Evolutionary conservation across 768 basidiomycete genomes (phyloP).

Genomic region (Panellus pusillus): DNA sequence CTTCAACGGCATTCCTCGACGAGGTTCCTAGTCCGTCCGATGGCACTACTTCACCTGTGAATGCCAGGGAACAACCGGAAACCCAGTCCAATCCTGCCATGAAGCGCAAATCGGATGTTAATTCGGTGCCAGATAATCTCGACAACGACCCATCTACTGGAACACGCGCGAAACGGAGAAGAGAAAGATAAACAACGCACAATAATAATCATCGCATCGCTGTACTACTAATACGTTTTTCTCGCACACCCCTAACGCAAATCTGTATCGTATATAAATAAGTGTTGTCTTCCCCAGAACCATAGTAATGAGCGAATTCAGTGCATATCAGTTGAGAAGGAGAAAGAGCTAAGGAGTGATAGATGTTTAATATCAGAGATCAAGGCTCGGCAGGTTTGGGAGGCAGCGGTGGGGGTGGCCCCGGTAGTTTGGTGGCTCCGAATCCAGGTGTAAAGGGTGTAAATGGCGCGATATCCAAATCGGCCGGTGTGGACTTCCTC

Average conservation of each 20-base stretch:
- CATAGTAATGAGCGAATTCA: conserved; percentile 14
- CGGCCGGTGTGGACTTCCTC: conserved; percentile 20
- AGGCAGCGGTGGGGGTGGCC: conserved; percentile 38
- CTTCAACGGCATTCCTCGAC: conserved; percentile 25
- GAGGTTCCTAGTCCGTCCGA: conserved; percentile 22
- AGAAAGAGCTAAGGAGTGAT: conserved; percentile 10
- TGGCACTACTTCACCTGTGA: conserved; percentile 12
- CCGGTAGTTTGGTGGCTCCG: too few relatives aligned
- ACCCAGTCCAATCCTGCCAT: not conserved
- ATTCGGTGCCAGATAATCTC: not conserved
- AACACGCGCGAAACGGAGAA: conserved; percentile 17
- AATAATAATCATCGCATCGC: conserved; percentile 7
- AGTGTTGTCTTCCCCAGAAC: not conserved
- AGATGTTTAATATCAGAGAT: conserved; percentile 6
- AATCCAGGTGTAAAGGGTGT: conserved; percentile 47
- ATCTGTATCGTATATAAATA: conserved; percentile 19
- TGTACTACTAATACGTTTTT: conserved; percentile 12
- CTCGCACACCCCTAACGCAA: not conserved
- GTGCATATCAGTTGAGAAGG: not conserved
- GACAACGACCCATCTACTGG: not conserved
- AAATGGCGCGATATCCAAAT: conserved; percentile 44
- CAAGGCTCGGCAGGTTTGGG: conserved; percentile 33
- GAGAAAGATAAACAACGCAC: conserved; percentile 9
- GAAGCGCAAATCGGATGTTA: conserved; percentile 18
- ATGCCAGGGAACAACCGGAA: not conserved